phyloP scores from a whole-genome alignment of 371 early-diverging fungal genomes.

The Mucor irregularis region DNA sequence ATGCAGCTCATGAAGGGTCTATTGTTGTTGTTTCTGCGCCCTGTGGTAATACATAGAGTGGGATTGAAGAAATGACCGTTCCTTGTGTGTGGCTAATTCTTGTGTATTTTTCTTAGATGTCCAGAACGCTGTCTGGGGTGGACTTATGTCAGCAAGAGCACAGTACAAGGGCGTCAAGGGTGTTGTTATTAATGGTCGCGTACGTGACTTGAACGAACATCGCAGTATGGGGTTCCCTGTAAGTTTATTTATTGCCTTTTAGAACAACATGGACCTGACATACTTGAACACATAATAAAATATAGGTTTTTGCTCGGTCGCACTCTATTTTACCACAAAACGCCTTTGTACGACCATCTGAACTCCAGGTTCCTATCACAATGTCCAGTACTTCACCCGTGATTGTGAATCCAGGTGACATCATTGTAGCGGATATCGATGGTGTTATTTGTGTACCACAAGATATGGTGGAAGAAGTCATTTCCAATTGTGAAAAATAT shows the following conservation, averaged over 20 bases:
- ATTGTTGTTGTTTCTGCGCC: slow-evolving; percentile 77
- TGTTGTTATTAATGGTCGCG: slow-evolving; percentile 75
- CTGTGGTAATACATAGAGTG: slow-evolving; percentile 32
- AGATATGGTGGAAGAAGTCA: slow-evolving; percentile 55
- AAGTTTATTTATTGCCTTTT: slow-evolving; percentile 10
- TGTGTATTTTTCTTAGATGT: no score
- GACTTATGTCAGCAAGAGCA: slow-evolving; percentile 79
- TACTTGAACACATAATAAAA: neutral
- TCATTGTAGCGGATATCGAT: slow-evolving; percentile 79
- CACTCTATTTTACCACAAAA: slow-evolving; percentile 72
- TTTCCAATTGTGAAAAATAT: slow-evolving; percentile 52
- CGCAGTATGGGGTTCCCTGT: slow-evolving; percentile 65
- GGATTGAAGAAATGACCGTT: neutral
- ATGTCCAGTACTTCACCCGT: slow-evolving; percentile 53
- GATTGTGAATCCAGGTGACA: slow-evolving; percentile 66
- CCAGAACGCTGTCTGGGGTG: slow-evolving; percentile 83
- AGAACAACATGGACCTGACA: neutral
- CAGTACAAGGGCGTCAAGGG: slow-evolving; percentile 60
- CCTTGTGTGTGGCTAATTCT: no score
- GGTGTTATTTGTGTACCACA: slow-evolving; percentile 74
- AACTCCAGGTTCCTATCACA: slow-evolving; percentile 62
- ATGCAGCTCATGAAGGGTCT: slow-evolving; percentile 54
- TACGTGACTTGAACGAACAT: slow-evolving; percentile 74
- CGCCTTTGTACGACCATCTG: slow-evolving; percentile 63
- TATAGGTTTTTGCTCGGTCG: slow-evolving; percentile 64